Percentiles rank a stretch among this genome's conserved stretches.
Evolutionary conservation across 768 basidiomycete genomes (phyloP).

Genomic region (Cystofilobasidium ferigula): DNA sequence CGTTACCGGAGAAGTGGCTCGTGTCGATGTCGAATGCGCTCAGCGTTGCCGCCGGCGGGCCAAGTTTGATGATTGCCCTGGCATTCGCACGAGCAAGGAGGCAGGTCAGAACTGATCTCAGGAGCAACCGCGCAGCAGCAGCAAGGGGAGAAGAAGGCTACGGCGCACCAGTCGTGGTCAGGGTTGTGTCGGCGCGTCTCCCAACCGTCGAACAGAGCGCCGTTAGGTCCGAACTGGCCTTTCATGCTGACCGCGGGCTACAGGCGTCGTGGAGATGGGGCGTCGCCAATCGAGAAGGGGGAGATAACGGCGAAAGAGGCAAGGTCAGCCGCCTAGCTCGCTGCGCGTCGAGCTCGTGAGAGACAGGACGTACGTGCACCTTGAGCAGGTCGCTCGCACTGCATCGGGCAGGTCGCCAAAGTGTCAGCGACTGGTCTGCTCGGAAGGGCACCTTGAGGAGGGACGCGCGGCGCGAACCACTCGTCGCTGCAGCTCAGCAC

Average conservation of each 20-base stretch:
- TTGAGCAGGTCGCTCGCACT: conserved; percentile 64
- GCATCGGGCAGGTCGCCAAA: neutral
- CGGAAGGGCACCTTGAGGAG: neutral
- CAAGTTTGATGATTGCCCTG: conserved; percentile 85
- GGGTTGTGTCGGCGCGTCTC: conserved; percentile 84
- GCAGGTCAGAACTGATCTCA: too few relatives aligned
- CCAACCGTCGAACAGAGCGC: conserved; percentile 91
- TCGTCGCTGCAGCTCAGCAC: conserved; percentile 78
- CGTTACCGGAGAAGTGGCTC: conserved; percentile 76
- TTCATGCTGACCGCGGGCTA: conserved; percentile 79
- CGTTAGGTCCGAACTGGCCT: conserved; percentile 94
- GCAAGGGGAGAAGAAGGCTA: neutral
- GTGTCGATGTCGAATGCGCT: conserved; percentile 89
- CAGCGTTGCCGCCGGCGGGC: conserved; percentile 55
- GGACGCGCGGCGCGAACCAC: conserved; percentile 64
- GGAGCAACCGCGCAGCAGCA: neutral
- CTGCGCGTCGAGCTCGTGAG: neutral
- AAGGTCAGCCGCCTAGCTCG: neutral
- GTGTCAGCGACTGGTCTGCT: neutral
- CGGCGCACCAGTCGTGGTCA: conserved; percentile 67
- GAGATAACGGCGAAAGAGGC: neutral
- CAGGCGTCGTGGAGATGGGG: conserved; percentile 5
- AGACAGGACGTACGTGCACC: conserved; percentile 51
- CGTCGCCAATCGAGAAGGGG: neutral
- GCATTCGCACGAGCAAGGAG: neutral